Evolutionary conservation across 129 eudicot species (phyloP).

Genomic region (Arctium minus): DNA sequence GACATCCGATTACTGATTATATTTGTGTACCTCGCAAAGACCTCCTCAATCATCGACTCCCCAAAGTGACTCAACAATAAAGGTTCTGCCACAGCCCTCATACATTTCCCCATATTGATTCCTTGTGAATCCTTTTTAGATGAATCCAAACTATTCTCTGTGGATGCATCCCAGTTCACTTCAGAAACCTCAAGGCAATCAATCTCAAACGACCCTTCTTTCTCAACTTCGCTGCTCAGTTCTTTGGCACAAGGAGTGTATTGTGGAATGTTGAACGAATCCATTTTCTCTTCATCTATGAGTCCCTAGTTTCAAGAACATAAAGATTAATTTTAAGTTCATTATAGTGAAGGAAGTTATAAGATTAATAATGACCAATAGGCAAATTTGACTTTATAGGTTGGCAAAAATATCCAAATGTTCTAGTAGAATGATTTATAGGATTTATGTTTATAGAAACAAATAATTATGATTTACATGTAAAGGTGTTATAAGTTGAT

Average conservation of each 20-base stretch:
- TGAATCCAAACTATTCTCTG: background rate
- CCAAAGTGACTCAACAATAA: constrained; percentile 52
- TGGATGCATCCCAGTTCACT: constrained; percentile 37
- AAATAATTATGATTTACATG: no score
- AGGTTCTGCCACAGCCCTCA: constrained; percentile 61
- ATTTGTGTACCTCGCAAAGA: constrained; percentile 39
- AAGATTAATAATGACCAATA: no score
- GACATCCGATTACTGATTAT: constrained; percentile 33
- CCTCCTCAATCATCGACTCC: constrained; percentile 38
- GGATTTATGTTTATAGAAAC: no score
- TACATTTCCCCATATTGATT: constrained; percentile 38
- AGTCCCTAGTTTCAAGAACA: constrained; percentile 14
- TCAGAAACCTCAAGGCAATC: constrained; percentile 34
- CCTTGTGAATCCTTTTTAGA: constrained; percentile 19
- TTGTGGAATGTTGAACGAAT: constrained; percentile 39
- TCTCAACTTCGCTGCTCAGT: constrained; percentile 29
- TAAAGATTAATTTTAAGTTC: no score
- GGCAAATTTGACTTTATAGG: no score
- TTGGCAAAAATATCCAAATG: no score
- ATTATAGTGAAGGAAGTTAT: no score
- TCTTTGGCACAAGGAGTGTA: constrained; percentile 39
- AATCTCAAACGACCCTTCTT: constrained; percentile 42
- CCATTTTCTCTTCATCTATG: constrained; percentile 36
- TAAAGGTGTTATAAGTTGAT: no score
- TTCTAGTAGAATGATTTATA: no score